A percentile compares a stretch with the other conserved stretches of the same genome.
phyloP scores from a whole-genome alignment of 2,329 filamentous ascomycete genomes.

The Fusarium foetens region DNA sequence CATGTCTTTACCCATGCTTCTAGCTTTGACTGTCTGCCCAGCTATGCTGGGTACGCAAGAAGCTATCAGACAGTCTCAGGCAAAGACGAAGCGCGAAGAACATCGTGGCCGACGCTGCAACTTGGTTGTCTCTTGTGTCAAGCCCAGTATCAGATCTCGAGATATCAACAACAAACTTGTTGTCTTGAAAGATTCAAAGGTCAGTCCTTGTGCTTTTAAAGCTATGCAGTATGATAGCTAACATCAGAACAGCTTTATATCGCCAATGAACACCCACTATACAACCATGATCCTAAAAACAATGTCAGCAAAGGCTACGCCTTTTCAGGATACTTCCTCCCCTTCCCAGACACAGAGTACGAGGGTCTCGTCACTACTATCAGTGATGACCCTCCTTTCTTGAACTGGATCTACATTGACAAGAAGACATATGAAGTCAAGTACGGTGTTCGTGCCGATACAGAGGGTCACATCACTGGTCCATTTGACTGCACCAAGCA shows the following conservation, averaged over 20 bases:
- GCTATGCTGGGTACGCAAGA: slow-evolving; percentile 59
- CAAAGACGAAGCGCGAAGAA: slow-evolving; percentile 58
- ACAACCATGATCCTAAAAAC: slow-evolving; percentile 41
- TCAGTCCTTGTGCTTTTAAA: slow-evolving; percentile 15
- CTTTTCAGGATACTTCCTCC: slow-evolving; percentile 67
- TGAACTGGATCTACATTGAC: slow-evolving; percentile 63
- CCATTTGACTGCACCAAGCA: slow-evolving; percentile 64
- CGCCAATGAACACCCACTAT: slow-evolving; percentile 42
- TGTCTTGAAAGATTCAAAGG: slow-evolving; percentile 57
- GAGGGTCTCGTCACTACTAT: slow-evolving; percentile 61
- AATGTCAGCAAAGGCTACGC: slow-evolving; percentile 64
- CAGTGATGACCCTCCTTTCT: slow-evolving; percentile 58
- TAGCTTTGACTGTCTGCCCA: slow-evolving; percentile 46
- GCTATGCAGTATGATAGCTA: background rate
- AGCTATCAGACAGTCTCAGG: slow-evolving; percentile 58
- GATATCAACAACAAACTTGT: slow-evolving; percentile 57
- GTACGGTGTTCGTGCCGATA: slow-evolving; percentile 56
- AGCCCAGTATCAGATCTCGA: slow-evolving; percentile 56
- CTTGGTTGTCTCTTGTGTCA: slow-evolving; percentile 57
- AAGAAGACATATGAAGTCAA: slow-evolving; percentile 57
- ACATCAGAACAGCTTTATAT: slow-evolving; percentile 43
- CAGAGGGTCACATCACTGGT: slow-evolving; percentile 57
- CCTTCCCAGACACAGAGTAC: slow-evolving; percentile 63
- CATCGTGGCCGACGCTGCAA: slow-evolving; percentile 61
- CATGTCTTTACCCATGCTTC: slow-evolving; percentile 45